A percentile compares a stretch with the other conserved stretches of the same genome.
phyloP scores from a whole-genome alignment of 805 yeast species.

The Debaryomyces tyrocola region DNA sequence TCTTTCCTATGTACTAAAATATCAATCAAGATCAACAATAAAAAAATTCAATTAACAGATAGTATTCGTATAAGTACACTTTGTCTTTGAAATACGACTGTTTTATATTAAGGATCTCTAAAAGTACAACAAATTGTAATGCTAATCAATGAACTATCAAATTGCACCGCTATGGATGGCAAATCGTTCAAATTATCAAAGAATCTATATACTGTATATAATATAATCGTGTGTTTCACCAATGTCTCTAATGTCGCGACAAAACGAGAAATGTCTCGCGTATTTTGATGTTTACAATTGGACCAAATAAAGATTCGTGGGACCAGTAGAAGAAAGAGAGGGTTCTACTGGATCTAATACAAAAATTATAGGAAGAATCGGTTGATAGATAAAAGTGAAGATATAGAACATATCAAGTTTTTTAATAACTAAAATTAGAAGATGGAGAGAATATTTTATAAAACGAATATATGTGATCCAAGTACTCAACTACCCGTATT shows the following conservation, averaged over 20 bases:
- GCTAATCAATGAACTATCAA: not conserved
- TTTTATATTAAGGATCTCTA: not conserved
- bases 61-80: not conserved
- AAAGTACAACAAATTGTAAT: not conserved
- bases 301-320: not conserved
- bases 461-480: constrained; percentile 65
- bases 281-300: not conserved
- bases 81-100: not conserved
- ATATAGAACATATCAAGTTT: not conserved
- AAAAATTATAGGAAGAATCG: too few species aligned
- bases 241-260: not conserved
- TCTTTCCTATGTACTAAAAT: constrained; percentile 8
- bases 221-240: not conserved
- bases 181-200: not conserved
- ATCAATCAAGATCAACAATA: not conserved
- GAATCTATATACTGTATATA: not conserved
- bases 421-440: not conserved
- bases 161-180: not conserved
- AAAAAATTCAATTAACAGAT: not conserved
- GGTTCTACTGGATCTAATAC: too few species aligned
- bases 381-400: too few species aligned
- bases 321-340: too few species aligned
- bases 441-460: constrained; percentile 53
- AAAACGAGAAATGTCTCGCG: not conserved
- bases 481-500: constrained; percentile 67